Base-by-base conservation (phyloP, 2,329 filamentous ascomycete species). In the Penicillium palitans region DNA sequence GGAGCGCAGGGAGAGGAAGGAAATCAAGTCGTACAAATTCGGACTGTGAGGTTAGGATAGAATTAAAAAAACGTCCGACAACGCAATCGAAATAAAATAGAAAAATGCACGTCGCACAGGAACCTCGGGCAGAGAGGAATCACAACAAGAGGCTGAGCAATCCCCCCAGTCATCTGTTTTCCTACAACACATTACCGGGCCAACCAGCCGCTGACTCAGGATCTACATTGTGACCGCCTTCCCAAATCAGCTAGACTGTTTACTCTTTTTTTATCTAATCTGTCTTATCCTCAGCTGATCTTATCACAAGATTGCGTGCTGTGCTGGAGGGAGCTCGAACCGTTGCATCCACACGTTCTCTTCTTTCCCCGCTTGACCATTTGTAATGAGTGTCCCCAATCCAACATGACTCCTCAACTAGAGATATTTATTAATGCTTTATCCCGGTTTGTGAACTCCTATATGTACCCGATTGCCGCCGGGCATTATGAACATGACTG, bases 121-220 rank as follows among this genome's bases (percentile, higher is more conserved):
- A 21, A 31, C 29, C 12, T 47, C 40, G 40, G 51, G 41, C 27
- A 54, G 42, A 44, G 51, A 50, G 52, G 51, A 55, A 65, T 58
- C 61, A 68, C 61, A 66, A 66, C 64, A 66, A 56, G 55, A 61
- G 63, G 59, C 62, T 61, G 64, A 64, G 61, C 63, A 59, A 62
- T 57, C 56, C 57, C 40, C 64, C 67, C 55, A 57, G 62, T 71
- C 73, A 77, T 78, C 74, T 71, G 68, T 74, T 70, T 76, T 59
- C 76, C 69, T 55, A 62, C 68, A 72, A 58, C 74, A 52, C 72
- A 76, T 76, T 73, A 67, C 74, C 74, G 55, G 67, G 73, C 70
- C 75, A 76, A 76, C 74, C 61, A 66, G 13, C 40, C 47, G 65
- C 62, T 71, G 66, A 72, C 65, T 70, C 63, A 72, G 42, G 40